Evolutionary conservation across 2,329 filamentous ascomycete species (phyloP), one percentile per base, ranked within the genome.

Genomic region (Aureobasidium sp.): DNA sequence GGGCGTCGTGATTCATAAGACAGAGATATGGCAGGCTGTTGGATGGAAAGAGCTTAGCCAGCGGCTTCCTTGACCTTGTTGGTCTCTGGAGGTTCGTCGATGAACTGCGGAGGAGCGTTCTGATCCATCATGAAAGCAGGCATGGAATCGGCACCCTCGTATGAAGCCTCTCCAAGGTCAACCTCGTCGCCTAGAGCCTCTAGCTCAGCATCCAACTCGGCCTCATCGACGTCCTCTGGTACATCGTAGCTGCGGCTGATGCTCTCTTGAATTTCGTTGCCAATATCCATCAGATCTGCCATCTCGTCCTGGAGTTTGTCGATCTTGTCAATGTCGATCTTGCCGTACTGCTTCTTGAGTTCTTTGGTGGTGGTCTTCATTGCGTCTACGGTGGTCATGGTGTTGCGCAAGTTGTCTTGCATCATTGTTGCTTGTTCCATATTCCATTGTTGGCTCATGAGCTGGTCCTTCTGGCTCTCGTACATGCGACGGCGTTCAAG

Each of bases 351-450:
- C 75, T 90, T 89, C 72, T 86, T 86, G 66, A 99, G 83, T 70
- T 91, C 88, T 78, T 96, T 96, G 70, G 94, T 96, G 29, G 93
- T 97, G 1, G 89, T 91, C 83, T 97, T 95, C 85, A 99, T 93
- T 11, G 93, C 92, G 74, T 97, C 93, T 48, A 97, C 92, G 32
- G 94, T 97, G 21, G 91, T 95, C 92, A 97, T 97, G 65, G 94
- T 93, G 75, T 97, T 97, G 75, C 95, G 94, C 59, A 99, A 83
- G 72, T 97, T 97, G 77, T 97, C 93, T 78, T 96, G 91, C 93
- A 97, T 97, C 83, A 92, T 95, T 73, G 89, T 89, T 3, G 93
- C 92, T 77, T 97, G 92, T 78, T 97, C 92, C 92, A 99, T 97
- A 78, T 97, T 97, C 92, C 92, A 97, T 27, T 90, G 90, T 77